phyloP scores from a whole-genome alignment of 495 filamentous ascomycete species.

The Tuber magnatum region DNA sequence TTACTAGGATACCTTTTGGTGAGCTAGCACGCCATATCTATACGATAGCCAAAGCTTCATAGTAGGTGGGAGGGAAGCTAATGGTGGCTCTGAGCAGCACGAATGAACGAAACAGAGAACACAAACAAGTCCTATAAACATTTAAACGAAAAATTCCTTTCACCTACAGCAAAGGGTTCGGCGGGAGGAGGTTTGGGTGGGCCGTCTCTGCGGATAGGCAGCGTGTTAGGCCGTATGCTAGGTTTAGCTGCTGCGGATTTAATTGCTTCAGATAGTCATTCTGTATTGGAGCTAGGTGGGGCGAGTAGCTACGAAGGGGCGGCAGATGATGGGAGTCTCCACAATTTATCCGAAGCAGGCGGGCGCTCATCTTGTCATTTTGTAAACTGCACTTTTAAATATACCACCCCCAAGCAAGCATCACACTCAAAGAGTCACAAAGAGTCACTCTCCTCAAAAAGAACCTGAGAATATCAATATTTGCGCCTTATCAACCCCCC shows the following conservation, averaged over 20 bases:
- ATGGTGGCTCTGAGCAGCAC: background rate
- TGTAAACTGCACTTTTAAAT: background rate
- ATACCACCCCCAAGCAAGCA: background rate
- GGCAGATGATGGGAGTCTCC: background rate
- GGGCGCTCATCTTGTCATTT: background rate
- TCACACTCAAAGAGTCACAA: background rate
- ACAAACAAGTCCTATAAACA: background rate
- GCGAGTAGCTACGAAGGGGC: background rate
- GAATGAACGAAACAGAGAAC: background rate
- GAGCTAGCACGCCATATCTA: background rate
- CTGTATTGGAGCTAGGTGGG: conserved; percentile 1
- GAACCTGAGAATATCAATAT: conserved; percentile 1
- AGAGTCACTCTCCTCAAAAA: background rate
- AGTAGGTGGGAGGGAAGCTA: background rate
- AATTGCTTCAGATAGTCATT: conserved; percentile 36
- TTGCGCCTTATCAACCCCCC: conserved; percentile 48
- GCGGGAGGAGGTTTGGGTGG: conserved; percentile 30
- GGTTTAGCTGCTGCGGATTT: conserved; percentile 33
- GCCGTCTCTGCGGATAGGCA: conserved; percentile 31
- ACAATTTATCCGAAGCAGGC: background rate
- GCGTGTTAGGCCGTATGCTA: conserved; percentile 24
- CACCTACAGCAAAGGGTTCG: conserved; percentile 17
- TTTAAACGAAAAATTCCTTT: background rate
- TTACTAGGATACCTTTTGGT: background rate
- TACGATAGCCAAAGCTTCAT: background rate